Percentiles rank a stretch among this genome's conserved stretches.
Conservation (phyloP, 116 monocot genomes). For the Papilionanthe hybrid region DNA sequence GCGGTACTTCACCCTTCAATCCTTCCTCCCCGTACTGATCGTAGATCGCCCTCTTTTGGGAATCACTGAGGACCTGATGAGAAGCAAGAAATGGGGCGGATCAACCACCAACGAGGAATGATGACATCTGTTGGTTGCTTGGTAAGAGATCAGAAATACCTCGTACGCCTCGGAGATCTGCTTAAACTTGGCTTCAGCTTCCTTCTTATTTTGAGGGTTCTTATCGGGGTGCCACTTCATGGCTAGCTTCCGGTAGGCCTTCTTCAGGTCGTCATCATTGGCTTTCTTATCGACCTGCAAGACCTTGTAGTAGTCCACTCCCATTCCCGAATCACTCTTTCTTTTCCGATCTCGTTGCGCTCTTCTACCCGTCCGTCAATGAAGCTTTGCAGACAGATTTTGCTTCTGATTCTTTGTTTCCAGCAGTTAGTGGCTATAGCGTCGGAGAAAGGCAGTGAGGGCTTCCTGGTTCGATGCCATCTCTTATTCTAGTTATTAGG, state of each 20-base stretch:
- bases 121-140: too few species aligned
- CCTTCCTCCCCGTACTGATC: constrained; percentile 59
- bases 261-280: constrained; percentile 43
- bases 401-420: not conserved
- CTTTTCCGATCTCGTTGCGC: not conserved
- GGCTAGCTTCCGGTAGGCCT: constrained; percentile 46
- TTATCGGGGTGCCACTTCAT: constrained; percentile 58
- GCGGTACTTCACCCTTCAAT: constrained; percentile 38
- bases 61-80: constrained; percentile 54
- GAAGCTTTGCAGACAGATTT: not conserved
- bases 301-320: constrained; percentile 44
- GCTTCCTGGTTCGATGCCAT: too few species aligned
- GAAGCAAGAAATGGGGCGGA: not conserved
- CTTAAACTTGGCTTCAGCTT: constrained; percentile 53
- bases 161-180: constrained; percentile 51
- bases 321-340: constrained; percentile 17
- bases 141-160: constrained; percentile 6
- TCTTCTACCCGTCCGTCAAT: not conserved
- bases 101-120: not conserved
- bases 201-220: constrained; percentile 48
- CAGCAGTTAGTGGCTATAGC: not conserved
- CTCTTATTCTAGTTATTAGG: too few species aligned
- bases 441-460: too few species aligned
- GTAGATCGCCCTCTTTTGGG: constrained; percentile 53
- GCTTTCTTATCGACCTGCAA: constrained; percentile 36